A percentile compares a stretch with the other conserved stretches of the same genome.
Evolutionary conservation across 2,329 filamentous ascomycete genomes (phyloP).

Genomic region (Colletotrichum spaethianum): DNA sequence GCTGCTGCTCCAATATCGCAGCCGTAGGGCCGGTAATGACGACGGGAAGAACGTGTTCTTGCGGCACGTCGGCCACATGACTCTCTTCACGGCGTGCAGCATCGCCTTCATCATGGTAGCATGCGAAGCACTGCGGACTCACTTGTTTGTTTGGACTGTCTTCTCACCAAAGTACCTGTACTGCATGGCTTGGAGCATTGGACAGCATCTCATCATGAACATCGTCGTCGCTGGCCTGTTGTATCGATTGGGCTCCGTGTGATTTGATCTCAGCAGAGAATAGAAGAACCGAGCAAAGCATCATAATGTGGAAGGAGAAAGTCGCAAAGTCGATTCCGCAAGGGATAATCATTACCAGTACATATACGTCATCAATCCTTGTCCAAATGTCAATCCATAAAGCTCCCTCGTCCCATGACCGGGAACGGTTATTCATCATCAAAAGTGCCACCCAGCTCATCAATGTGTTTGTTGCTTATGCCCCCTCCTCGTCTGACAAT

Average conservation of each 20-base stretch:
- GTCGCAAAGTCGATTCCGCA: constrained; percentile 9
- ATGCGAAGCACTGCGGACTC: constrained; percentile 85
- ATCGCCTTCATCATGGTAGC: constrained; percentile 87
- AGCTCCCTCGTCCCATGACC: constrained; percentile 2
- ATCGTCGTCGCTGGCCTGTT: constrained; percentile 72
- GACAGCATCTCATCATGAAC: constrained; percentile 84
- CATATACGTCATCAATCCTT: constrained; percentile 36
- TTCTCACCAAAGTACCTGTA: constrained; percentile 98
- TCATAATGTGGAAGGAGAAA: background rate
- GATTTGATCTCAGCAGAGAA: background rate
- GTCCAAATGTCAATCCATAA: constrained; percentile 16
- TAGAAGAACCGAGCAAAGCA: background rate
- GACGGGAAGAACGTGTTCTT: constrained; percentile 50
- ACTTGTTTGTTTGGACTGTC: constrained; percentile 98
- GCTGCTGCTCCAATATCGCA: constrained; percentile 62
- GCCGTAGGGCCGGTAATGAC: constrained; percentile 47
- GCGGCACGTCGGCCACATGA: constrained; percentile 75
- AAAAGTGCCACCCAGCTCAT: constrained; percentile 3
- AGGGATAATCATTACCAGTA: constrained; percentile 33
- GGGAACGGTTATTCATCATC: constrained; percentile 5
- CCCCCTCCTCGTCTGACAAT: constrained; percentile 57
- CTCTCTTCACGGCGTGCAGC: constrained; percentile 77
- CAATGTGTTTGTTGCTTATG: constrained; percentile 4
- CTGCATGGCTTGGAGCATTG: constrained; percentile 88
- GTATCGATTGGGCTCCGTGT: constrained; percentile 62